A percentile compares a stretch with the other conserved stretches of the same genome.
These are phyloP conservation scores for Neospermospora avenae DNA, from an alignment of 2,329 filamentous ascomycete genomes.

Conservation along the genomic window DNA sequence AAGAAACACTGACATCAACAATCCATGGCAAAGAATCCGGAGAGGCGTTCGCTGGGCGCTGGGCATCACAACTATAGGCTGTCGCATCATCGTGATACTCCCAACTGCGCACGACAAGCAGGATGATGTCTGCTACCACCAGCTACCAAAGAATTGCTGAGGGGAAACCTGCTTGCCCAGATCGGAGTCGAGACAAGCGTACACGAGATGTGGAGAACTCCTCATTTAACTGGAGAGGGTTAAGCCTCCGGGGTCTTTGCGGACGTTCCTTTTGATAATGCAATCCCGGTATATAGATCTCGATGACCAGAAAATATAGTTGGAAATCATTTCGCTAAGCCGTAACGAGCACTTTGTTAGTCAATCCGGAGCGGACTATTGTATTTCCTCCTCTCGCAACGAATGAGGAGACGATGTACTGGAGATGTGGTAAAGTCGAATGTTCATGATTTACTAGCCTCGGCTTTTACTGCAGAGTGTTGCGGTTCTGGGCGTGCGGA, in stretches of 20 bases:
- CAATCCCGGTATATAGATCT: neutral
- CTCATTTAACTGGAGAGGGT: neutral
- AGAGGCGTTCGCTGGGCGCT: neutral
- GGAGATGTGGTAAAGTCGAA: neutral
- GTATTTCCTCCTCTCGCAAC: conserved; percentile 6
- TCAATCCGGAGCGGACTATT: conserved; percentile 7
- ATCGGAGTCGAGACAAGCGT: neutral
- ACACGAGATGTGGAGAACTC: neutral
- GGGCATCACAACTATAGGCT: neutral
- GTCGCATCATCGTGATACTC: neutral
- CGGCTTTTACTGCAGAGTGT: neutral
- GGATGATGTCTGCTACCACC: too few relatives aligned
- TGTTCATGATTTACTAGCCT: neutral
- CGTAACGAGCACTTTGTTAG: neutral
- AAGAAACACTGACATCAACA: conserved; percentile 10
- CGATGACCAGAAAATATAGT: neutral
- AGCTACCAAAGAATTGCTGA: neutral
- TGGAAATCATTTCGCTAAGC: conserved; percentile 7
- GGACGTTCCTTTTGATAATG: neutral
- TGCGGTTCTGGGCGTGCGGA: neutral
- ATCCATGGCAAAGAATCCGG: neutral
- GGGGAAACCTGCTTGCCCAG: neutral
- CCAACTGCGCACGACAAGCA: neutral
- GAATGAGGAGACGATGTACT: neutral
- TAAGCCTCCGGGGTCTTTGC: neutral